Base-by-base conservation (phyloP, 441 rosid genomes). In the Gossypium schwendimanii region DNA sequence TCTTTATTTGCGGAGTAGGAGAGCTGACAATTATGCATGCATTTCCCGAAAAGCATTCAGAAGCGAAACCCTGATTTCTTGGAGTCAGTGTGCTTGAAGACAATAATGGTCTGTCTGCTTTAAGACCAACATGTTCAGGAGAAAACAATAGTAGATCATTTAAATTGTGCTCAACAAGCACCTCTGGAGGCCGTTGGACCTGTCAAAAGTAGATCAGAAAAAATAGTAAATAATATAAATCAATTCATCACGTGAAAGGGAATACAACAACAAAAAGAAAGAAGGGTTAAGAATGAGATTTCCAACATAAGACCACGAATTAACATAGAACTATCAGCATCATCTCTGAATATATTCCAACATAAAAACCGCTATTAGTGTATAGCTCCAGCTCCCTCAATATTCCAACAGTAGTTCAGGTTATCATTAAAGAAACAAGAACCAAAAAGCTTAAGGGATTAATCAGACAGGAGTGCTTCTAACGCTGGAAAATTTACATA, bases 41-140 rank as follows among this genome's bases (percentile, higher is more conserved):
- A 84, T 75, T 87, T 75, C 87, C 81, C 26, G 88, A 75, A 6
- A 83, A 85, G 66, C 82, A 76, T 82, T 86, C 92, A 11, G 87
- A 53, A 58, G 79, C 72, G 74, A 78, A 67, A 79, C 75, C 86
- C 71, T 81, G 83, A 79, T 81, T 89, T 75, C 81, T 79, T 47
- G 86, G 89, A 79, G 92, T 86, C 75, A 66, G 75, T 31, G 76
- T 69, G 73, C 81, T 78, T 49, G 88, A 73, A 63, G 76, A 73
- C 67, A 77, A 54, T 11, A 44, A 61, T 73, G 77, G 58, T 63
- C 81, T 80, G 21, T 82, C 85, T 61, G 81, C 73, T 69, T 71
- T 86, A 14, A 76, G 54, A 73, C 81, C 84, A 81, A 53, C 77
- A 81, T 81, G 90, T 76, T 88, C 81, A 77, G 97, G 92, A 79